Evolutionary conservation across 2,329 filamentous ascomycete species (phyloP), one percentile per base, ranked within the genome.

Genomic region (Neospermospora avenae): DNA sequence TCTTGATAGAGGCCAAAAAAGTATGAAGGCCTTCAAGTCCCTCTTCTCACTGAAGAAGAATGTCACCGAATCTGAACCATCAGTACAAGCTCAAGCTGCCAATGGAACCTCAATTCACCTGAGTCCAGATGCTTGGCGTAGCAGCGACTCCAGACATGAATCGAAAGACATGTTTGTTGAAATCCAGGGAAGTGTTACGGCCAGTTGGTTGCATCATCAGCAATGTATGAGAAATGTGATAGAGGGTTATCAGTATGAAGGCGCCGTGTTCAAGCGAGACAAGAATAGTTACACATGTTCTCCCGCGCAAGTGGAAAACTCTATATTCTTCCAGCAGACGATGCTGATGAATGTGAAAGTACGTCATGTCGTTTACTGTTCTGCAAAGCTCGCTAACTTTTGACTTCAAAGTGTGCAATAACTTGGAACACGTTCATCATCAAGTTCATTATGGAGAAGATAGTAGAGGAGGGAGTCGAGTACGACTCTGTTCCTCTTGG

Each of bases 401-500:
- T 70, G 8, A 24, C 22, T 14, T 42, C n/a, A n/a, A 49, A 87
- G 82, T 84, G 81, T 67, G 85, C 85, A 54, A 86, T 89, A 81
- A 89, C 86, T 3, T 78, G 88, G 64, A 86, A 84, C 69, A 88
- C 85, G 3, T 78, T 80, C 60, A 81, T 88, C 42, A 85, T 88
- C 68, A 81, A 83, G 64, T 77, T 85, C 28, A 80, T 89, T 63
- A 74, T 88, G 6, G 68, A 71, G 3, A 74, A 80, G 59, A 51
- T 51, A n/a, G 5, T 51, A 20, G 46, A 35, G 2, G 35, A 35
- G 31, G 28, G 28, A 25, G 74, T 77, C 52, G 78, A 76, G 48
- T 65, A 76, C 22, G 75, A 81, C 16, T 85, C 81, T 64, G 82
- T 89, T 10, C 84, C 86, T 10, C 74, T 89, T 16, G 73, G 78